Percentiles rank a stretch among this genome's conserved stretches.
Conservation (phyloP, 2,329 filamentous ascomycete species). For the Cladophialophora exuberans region DNA sequence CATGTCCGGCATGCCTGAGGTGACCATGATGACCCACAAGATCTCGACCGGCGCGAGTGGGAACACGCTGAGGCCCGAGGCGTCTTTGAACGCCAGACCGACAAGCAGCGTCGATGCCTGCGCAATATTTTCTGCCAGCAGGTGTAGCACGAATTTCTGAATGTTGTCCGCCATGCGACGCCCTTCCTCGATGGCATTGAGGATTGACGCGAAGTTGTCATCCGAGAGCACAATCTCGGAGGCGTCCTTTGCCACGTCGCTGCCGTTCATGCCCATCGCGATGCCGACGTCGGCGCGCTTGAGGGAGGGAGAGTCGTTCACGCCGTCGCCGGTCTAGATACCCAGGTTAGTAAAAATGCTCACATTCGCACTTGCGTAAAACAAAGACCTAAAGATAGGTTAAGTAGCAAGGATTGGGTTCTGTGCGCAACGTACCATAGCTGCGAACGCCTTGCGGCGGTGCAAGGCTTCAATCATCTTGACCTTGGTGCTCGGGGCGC, state of each 20-base stretch:
- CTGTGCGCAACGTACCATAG: slow-evolving; percentile 57
- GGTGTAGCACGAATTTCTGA: slow-evolving; percentile 81
- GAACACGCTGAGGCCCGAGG: slow-evolving; percentile 73
- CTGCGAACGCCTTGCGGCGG: slow-evolving; percentile 69
- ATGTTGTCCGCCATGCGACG: slow-evolving; percentile 88
- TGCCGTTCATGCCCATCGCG: slow-evolving; percentile 80
- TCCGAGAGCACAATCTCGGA: slow-evolving; percentile 72
- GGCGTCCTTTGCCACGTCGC: slow-evolving; percentile 76
- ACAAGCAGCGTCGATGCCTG: slow-evolving; percentile 81
- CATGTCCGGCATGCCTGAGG: slow-evolving; percentile 84
- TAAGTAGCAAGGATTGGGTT: neutral
- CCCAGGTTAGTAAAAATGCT: neutral
- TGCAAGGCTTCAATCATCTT: slow-evolving; percentile 74
- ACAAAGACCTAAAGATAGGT: too few species aligned
- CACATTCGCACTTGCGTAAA: too few species aligned
- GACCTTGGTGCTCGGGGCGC: slow-evolving; percentile 69
- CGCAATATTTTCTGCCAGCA: slow-evolving; percentile 80
- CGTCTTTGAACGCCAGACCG: slow-evolving; percentile 80
- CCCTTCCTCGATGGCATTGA: slow-evolving; percentile 81
- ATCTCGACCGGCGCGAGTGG: slow-evolving; percentile 84
- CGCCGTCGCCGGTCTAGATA: slow-evolving; percentile 74
- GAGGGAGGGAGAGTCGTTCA: slow-evolving; percentile 83
- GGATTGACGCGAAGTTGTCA: slow-evolving; percentile 86
- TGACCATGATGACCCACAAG: slow-evolving; percentile 94
- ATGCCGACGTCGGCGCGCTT: slow-evolving; percentile 84